phyloP scores from a whole-genome alignment of 495 filamentous ascomycete genomes.

The Trichocladium antarcticum region DNA sequence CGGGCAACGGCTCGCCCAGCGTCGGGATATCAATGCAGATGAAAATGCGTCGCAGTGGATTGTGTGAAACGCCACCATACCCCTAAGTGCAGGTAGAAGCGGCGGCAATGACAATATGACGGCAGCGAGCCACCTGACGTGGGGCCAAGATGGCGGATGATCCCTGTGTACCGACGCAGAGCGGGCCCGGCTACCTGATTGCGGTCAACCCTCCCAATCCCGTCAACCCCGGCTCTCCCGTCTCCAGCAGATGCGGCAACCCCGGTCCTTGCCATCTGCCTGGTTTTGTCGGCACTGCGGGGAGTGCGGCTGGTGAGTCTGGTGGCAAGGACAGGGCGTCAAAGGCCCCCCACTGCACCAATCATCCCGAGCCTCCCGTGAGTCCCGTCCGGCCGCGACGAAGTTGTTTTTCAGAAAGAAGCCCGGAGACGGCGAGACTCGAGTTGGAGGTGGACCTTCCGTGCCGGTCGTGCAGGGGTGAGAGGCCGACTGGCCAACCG shows the following conservation, averaged over 20 bases:
- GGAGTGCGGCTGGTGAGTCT: not conserved
- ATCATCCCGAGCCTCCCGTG: not conserved
- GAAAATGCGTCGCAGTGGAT: not conserved
- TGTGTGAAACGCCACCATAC: conserved; percentile 35
- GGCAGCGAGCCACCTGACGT: conserved; percentile 12
- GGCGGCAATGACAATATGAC: conserved; percentile 11
- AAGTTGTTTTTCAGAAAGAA: no score
- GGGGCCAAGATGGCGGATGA: conserved; percentile 8
- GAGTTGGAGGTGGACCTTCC: not conserved
- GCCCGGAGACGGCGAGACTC: not conserved
- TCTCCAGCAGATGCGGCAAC: not conserved
- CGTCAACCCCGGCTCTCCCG: not conserved
- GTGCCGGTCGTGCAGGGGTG: conserved; percentile 4
- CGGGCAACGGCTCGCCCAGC: not conserved
- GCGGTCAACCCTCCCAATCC: not conserved
- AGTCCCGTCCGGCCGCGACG: no score
- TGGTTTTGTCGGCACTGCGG: not conserved
- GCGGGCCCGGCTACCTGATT: not conserved
- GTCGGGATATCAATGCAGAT: not conserved
- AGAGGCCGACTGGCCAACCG: conserved; percentile 7
- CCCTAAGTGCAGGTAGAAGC: conserved; percentile 59
- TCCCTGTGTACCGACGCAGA: conserved; percentile 14
- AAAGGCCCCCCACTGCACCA: not conserved
- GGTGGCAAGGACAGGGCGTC: not conserved
- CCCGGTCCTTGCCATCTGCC: not conserved